Evolutionary conservation across 2,329 filamentous ascomycete species (phyloP).

Genomic region (Remersonia thermophila): DNA sequence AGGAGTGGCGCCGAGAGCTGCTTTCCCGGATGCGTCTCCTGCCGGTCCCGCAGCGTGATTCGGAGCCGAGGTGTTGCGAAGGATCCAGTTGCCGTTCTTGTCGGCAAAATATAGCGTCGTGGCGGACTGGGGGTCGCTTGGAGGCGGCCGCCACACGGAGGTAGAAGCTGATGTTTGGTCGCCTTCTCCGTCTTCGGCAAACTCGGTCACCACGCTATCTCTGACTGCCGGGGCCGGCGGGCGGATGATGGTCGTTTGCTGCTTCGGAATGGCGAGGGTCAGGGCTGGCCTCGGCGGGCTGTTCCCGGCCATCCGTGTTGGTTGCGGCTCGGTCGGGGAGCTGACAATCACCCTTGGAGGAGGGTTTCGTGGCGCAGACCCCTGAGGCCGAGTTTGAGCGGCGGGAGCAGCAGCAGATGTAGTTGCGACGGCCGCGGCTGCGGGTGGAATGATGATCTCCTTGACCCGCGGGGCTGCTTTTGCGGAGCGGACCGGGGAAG

Average conservation of each 20-base stretch:
- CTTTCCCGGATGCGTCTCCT: background rate
- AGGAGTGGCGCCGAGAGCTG: background rate
- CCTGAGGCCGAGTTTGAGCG: background rate
- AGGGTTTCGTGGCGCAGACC: background rate
- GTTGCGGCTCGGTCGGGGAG: constrained; percentile 8
- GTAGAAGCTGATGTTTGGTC: constrained; percentile 20
- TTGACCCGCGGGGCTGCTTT: too few relatives aligned
- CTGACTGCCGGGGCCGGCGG: constrained; percentile 1
- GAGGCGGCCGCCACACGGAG: constrained; percentile 40
- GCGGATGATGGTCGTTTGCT: background rate
- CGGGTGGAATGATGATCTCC: constrained; percentile 2
- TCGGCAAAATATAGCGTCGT: constrained; percentile 39
- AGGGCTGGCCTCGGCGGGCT: constrained; percentile 29
- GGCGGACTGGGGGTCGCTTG: constrained; percentile 32
- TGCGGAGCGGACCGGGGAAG: background rate
- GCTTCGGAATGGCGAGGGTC: constrained; percentile 26
- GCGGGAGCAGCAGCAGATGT: constrained; percentile 7
- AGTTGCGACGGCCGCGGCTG: background rate
- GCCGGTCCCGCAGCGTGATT: too few relatives aligned
- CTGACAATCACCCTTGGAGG: constrained; percentile 13
- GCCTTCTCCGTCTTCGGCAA: constrained; percentile 37
- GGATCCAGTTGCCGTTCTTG: constrained; percentile 41
- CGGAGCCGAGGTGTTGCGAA: constrained; percentile 27
- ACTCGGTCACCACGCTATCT: constrained; percentile 38
- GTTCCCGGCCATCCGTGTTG: constrained; percentile 12